Evolutionary conservation across 768 basidiomycete species (phyloP).

Genomic region (Cystobasidium ongulense): DNA sequence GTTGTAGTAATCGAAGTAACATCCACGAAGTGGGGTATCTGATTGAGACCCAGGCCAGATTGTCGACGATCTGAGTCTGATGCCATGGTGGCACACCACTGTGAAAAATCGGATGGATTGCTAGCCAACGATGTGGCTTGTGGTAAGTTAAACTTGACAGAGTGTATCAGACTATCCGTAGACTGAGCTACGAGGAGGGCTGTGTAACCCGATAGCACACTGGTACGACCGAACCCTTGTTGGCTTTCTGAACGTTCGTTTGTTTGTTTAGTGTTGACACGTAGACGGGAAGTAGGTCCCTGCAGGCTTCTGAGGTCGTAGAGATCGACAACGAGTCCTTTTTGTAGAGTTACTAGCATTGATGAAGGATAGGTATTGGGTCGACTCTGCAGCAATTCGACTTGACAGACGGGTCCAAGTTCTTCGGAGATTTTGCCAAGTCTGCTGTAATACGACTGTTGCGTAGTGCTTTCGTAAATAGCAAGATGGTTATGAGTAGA

Average conservation of each 20-base stretch:
- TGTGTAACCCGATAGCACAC: not conserved
- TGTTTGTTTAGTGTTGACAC: too few species aligned
- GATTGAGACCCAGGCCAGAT: not conserved
- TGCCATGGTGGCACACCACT: not conserved
- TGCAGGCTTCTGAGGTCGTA: not conserved
- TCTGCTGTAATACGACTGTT: not conserved
- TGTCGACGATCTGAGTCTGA: not conserved
- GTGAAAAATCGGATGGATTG: not conserved
- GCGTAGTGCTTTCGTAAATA: not conserved
- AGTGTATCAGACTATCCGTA: not conserved
- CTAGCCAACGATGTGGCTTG: not conserved
- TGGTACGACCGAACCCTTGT: not conserved
- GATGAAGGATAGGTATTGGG: not conserved
- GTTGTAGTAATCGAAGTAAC: not conserved
- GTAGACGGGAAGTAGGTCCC: not conserved
- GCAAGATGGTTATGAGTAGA: not conserved
- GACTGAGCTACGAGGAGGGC: not conserved
- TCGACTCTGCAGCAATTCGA: not conserved
- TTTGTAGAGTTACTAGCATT: not conserved
- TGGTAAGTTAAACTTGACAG: not conserved
- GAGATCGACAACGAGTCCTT: not conserved
- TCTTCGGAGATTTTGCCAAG: not conserved
- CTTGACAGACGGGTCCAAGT: not conserved
- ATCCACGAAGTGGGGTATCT: not conserved
- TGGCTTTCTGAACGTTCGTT: not conserved